A percentile compares a stretch with the other conserved stretches of the same genome.
These are phyloP conservation scores for Blumeria hordei DNA, from an alignment of 2,329 filamentous ascomycete species.

Conservation along the genomic window DNA sequence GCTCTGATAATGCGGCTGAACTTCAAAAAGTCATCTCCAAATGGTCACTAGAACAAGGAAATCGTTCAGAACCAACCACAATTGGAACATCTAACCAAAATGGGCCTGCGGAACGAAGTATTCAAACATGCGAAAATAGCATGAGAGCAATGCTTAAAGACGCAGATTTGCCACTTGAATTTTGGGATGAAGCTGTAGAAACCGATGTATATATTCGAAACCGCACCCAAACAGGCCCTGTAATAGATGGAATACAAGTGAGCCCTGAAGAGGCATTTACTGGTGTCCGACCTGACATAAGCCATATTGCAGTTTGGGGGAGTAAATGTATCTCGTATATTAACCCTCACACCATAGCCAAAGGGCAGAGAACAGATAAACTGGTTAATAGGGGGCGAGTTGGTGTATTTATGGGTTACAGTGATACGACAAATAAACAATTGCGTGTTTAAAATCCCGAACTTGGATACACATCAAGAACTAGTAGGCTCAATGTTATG, in stretches of 20 bases:
- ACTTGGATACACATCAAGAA: background rate
- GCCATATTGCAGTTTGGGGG: background rate
- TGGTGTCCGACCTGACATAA: background rate
- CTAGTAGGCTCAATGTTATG: background rate
- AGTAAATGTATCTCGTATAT: background rate
- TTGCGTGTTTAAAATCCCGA: background rate
- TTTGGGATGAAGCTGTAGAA: too few relatives aligned
- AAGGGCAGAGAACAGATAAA: background rate
- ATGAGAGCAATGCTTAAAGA: too few relatives aligned
- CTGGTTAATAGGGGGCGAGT: background rate
- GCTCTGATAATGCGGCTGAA: background rate
- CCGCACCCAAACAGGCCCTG: background rate
- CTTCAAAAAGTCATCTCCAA: background rate
- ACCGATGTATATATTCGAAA: too few relatives aligned
- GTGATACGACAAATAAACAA: background rate
- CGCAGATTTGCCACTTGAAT: too few relatives aligned
- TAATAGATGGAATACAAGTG: background rate
- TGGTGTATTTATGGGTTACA: conserved; percentile 1
- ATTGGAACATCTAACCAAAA: background rate
- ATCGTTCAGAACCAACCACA: background rate
- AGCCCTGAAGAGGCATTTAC: background rate
- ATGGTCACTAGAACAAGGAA: conserved; percentile 1
- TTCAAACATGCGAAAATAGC: too few relatives aligned
- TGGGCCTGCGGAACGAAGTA: too few relatives aligned
- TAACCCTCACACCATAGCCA: background rate